Base-by-base conservation (phyloP, 129 eudicot genomes). In the Centaurea solstitialis region DNA sequence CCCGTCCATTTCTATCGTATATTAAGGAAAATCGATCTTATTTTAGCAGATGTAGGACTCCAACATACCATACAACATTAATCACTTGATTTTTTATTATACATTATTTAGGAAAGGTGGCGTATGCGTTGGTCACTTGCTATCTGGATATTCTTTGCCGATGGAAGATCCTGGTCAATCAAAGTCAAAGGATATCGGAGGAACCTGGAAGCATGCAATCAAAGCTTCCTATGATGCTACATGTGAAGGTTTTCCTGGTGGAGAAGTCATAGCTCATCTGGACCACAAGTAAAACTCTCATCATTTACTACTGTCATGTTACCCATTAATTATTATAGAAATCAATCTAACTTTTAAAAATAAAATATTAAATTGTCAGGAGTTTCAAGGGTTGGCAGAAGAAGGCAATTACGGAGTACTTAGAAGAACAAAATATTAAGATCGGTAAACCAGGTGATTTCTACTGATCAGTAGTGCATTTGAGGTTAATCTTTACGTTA, bases 351-450 rank as follows among this genome's bases (percentile, higher is more conserved):
- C 30, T 40, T 2, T 9, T 3, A 41, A 70, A 11, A 26, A n/a
- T n/a, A n/a, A 8, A 21, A 12, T n/a, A 5, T 72, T 7, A 7
- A 74, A 22, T 72, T 81, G 75, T 53, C 93, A 94, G 98, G 93
- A 94, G 98, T 77, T 94, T 94, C 83, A 94, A 92, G 92, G 81
- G 97, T 76, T 94, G 98, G 98, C 97, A 94, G 82, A 94, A 91
- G 89, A 94, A 94, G 73, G 98, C 97, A 41, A 90, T 94, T 24
- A 80, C 33, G 3, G 93, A 75, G 40, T 94, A 80, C 70, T 65
- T 94, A 66, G 78, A 62, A 5, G 88, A 88, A 76, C 89, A 84
- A 75, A 79, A 84, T 75, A 92, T 94, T 15, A 82, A 87, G 81
- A 76, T 94, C 53, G 96, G 97, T 28, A 92, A 94, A 79, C 98